Conservation (phyloP, 2,329 filamentous ascomycete genomes). For the Drechslerella dactyloides region DNA sequence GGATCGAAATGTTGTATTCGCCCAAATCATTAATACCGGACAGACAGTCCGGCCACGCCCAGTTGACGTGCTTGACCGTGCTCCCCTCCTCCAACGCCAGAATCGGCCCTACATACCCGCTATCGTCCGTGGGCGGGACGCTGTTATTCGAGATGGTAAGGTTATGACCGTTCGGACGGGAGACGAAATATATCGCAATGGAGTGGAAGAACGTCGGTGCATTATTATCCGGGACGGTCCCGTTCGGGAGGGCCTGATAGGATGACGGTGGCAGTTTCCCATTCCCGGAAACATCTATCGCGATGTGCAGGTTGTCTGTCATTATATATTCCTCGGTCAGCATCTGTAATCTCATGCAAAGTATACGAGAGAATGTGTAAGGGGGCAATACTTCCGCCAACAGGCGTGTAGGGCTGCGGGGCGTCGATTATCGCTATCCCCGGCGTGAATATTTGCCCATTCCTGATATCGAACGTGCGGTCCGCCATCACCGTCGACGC, state of each 20-base stretch:
- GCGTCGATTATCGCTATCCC: slow-evolving; percentile 72
- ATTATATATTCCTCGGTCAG: not conserved
- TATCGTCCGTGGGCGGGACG: slow-evolving; percentile 58
- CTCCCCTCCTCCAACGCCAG: slow-evolving; percentile 69
- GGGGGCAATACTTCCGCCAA: slow-evolving; percentile 65
- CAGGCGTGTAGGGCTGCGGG: slow-evolving; percentile 69
- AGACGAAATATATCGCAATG: slow-evolving; percentile 72
- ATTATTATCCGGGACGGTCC: slow-evolving; percentile 60
- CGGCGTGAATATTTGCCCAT: slow-evolving; percentile 73
- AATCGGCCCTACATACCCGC: slow-evolving; percentile 68
- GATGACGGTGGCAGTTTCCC: slow-evolving; percentile 69
- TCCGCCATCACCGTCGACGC: slow-evolving; percentile 14
- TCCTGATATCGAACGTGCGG: slow-evolving; percentile 65
- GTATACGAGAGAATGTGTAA: too few species aligned
- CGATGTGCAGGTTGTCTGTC: slow-evolving; percentile 67
- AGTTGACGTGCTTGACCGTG: slow-evolving; percentile 76
- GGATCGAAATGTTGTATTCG: slow-evolving; percentile 74
- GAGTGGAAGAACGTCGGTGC: slow-evolving; percentile 59
- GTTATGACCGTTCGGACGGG: slow-evolving; percentile 68
- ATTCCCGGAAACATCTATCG: slow-evolving; percentile 71
- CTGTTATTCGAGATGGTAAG: slow-evolving; percentile 73
- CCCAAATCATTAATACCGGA: slow-evolving; percentile 67
- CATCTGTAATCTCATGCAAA: too few species aligned
- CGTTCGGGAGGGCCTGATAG: slow-evolving; percentile 64
- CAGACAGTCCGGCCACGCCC: slow-evolving; percentile 73